Evolutionary conservation across 2,329 filamentous ascomycete genomes (phyloP), one percentile per base, ranked within the genome.

Genomic region (Triangularia verruculosa): DNA sequence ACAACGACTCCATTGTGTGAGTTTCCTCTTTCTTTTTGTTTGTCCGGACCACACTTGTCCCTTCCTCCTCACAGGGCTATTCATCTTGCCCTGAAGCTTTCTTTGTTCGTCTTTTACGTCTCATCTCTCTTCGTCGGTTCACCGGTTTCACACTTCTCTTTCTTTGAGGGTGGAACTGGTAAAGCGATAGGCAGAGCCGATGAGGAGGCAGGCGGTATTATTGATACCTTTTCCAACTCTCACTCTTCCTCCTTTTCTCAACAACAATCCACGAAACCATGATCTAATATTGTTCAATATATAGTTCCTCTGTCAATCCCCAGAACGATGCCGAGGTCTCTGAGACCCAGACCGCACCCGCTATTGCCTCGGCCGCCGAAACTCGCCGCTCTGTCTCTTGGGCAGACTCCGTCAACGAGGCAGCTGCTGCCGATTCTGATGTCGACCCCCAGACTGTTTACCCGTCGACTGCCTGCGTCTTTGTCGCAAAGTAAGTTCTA

Each of bases 401-500:
- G 39, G n/a, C 39, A 2, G n/a, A 2, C 1, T 20, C 39, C n/a
- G 39, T 22, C 39, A 20, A 8, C 39, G 39, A 47, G 3, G 47
- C 59, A 7, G 53, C 59, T 17, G 27, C 62, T 32, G 62, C 53
- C 30, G 59, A 59, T 27, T 59, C 71, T 9, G 72, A 47, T 17
- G n/a, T 80, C 2, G 82, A 86, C 68, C 80, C 83, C 3, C 84
- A 87, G 70, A 74, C 75, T 0, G 74, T 81, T 34, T 85, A 83
- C 60, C 80, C 84, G 0, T 78, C 84, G 0, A 80, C 79, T 7
- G 82, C 83, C 43, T 89, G 86, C 70, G 79, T 89, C 34, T 89
- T 89, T 69, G 85, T 88, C 39, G 87, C 86, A 30, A 89, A 89
- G 87, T 89, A 79, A 78, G 83, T 78, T 12, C 20, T n/a, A n/a